Evolutionary conservation across 2,329 filamentous ascomycete species (phyloP), one percentile per base, ranked within the genome.

Genomic region (Sporothrix humicola): DNA sequence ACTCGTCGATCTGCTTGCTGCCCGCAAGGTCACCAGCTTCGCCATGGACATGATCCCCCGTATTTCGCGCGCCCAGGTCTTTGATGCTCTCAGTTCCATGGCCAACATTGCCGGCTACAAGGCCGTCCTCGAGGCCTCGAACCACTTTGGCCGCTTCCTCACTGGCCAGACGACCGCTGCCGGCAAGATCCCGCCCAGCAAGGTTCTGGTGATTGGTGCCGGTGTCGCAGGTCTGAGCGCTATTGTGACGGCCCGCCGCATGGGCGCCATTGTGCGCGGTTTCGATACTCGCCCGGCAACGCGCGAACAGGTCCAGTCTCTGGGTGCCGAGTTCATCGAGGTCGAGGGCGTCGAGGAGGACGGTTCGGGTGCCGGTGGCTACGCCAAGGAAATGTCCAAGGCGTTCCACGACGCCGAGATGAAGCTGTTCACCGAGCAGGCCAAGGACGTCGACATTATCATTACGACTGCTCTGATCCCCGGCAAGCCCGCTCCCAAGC

Each of bases 81-180:
- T 97, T 78, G 94, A 97, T 82, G 94, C 93, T 0, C 85, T 97
- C 73, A 94, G 93, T 81, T 96, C 93, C 10, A 97, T 97, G 94
- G 94, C 94, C 74, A 97, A 97, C 78, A 97, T 97, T 83, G 93
- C 94, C 26, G 94, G 94, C 0, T 97, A 97, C 83, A 97, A 97
- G 82, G 94, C 94, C 56, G 93, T 97, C 0, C 84, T 97, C 59
- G 94, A 97, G 81, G 94, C 94, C 0, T 95, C 93, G 15, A 97
- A 97, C 81, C 90, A 92, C 76, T 97, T 97, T 81, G 94, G 94
- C 71, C 90, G 94, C 63, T 97, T 97, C 79, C 83, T 97, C 77
- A 97, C 94, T 13, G 94, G 94, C 42, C 94, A 97, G 81, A 93
- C 95, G 17, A 97, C 94, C 4, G 94, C 94, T 70, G 94, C 94